Evolutionary conservation across 2,329 filamentous ascomycete genomes (phyloP), one percentile per base, ranked within the genome.

Genomic region (Mycosphaerella arachidis): DNA sequence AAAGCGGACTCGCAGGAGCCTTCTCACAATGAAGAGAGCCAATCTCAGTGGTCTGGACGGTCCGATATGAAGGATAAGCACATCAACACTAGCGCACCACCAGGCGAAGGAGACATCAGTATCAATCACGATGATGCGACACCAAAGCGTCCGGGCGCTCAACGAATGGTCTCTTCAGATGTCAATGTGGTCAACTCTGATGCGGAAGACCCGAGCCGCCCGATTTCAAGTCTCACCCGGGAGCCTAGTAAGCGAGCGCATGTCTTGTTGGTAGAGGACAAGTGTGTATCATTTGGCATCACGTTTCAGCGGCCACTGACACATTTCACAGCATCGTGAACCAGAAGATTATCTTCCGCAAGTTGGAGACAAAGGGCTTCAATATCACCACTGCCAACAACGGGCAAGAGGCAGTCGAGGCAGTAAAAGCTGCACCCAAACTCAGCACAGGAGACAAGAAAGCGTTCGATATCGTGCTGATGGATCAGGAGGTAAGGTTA

Each of bases 381-480:
- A 64, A 61, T 6, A 68, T 73, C 31, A 72, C 65, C 6, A 70
- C 68, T 0, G 72, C 71, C 4, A 69, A 70, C 45, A 70, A 74
- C 50, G 72, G 72, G 20, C 63, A 65, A 46, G 71, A 73, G 61
- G 72, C 72, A 1, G 62, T 73, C 6, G 67, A 70, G 5, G 62
- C 59, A 16, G 62, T 71, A 2, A 45, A 71, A 24, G 33, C 56
- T 35, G 61, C 63, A 20, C 63, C 66, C 1, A 63, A 57, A 20
- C 54, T 62, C 0, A 62, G 60, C 7, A 50, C 50, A 7, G 59
- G 63, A n/a, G 61, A 64, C 18, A 56, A 65, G 29, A 55, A 43
- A 18, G 61, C 63, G 7, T 70, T 73, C 46, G 66, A 72, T 33
- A 63, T 71, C 35, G 64, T 73, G 1, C 62, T 73, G 2, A 73